phyloP scores from a whole-genome alignment of 2,329 filamentous ascomycete genomes.

The Xylaria sp. region DNA sequence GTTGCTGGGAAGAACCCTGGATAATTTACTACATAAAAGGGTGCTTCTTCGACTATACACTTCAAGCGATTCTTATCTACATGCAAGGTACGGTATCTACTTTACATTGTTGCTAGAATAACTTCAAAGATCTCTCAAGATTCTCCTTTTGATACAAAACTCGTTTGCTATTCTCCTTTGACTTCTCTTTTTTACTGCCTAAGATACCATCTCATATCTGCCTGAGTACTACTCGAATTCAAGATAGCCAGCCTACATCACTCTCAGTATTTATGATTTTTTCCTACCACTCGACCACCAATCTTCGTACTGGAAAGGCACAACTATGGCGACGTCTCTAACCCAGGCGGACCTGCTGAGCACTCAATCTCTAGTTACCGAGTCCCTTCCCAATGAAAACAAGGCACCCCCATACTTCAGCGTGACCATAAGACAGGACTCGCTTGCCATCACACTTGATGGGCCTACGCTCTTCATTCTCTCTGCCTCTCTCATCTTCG shows the following conservation, averaged over 20 bases:
- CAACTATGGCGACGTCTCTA: constrained; percentile 46
- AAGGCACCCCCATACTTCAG: constrained; percentile 50
- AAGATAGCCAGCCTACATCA: constrained; percentile 12
- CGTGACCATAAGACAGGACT: constrained; percentile 60
- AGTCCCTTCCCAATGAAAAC: constrained; percentile 34
- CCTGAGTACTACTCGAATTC: constrained; percentile 1
- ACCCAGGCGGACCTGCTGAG: constrained; percentile 43
- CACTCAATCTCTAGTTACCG: constrained; percentile 40
- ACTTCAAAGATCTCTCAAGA: not conserved
- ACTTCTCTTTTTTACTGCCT: not conserved
- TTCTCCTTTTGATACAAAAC: not conserved
- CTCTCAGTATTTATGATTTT: constrained; percentile 5
- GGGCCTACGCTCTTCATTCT: constrained; percentile 60
- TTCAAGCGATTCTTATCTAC: not conserved
- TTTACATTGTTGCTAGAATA: constrained; percentile 27
- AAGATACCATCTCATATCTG: constrained; percentile 16
- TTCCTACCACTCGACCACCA: not conserved
- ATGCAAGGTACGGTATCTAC: constrained; percentile 36
- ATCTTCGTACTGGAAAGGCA: constrained; percentile 15
- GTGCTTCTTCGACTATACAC: constrained; percentile 6
- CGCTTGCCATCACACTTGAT: constrained; percentile 65
- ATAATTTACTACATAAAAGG: constrained; percentile 27
- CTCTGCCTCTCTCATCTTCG: constrained; percentile 59
- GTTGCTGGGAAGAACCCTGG: not conserved
- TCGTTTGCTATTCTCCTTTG: not conserved